Evolutionary conservation across 768 basidiomycete genomes (phyloP).

Genomic region (Macrolepiota albuminosa): DNA sequence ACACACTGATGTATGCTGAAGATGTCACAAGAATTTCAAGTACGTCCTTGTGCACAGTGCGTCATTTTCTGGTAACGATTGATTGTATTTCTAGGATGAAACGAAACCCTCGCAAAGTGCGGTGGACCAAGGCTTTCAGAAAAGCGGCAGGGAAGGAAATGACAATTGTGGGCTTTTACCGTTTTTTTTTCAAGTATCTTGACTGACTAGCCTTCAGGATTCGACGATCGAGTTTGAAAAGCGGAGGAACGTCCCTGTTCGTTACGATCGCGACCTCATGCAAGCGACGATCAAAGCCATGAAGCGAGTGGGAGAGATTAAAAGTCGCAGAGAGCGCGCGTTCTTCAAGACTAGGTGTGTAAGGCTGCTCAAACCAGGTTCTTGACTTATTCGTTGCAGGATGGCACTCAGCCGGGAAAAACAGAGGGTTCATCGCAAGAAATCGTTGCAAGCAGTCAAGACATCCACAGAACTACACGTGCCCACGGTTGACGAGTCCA

Average conservation of each 20-base stretch:
- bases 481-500: slow-evolving; percentile 44
- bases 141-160: slow-evolving; percentile 99
- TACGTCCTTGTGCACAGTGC: slow-evolving; percentile 26
- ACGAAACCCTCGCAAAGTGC: slow-evolving; percentile 96
- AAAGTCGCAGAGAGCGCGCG: slow-evolving; percentile 80
- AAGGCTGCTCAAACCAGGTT: neutral
- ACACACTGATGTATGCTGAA: neutral
- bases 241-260: slow-evolving; percentile 93
- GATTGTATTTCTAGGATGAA: slow-evolving; percentile 70
- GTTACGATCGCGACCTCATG: slow-evolving; percentile 92
- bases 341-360: slow-evolving; percentile 91
- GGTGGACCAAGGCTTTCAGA: slow-evolving; percentile 99
- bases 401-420: slow-evolving; percentile 84
- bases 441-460: slow-evolving; percentile 52
- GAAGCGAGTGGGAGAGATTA: slow-evolving; percentile 93
- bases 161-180: slow-evolving; percentile 74
- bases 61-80: slow-evolving; percentile 1
- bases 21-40: slow-evolving; percentile 99
- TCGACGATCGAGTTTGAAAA: slow-evolving; percentile 99
- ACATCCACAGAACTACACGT: slow-evolving; percentile 61
- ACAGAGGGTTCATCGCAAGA: slow-evolving; percentile 68
- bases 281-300: slow-evolving; percentile 94
- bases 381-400: slow-evolving; percentile 32
- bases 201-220: slow-evolving; percentile 51
- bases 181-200: neutral